Conservation (phyloP, 768 basidiomycete species). For the Tulasnella sp. region DNA sequence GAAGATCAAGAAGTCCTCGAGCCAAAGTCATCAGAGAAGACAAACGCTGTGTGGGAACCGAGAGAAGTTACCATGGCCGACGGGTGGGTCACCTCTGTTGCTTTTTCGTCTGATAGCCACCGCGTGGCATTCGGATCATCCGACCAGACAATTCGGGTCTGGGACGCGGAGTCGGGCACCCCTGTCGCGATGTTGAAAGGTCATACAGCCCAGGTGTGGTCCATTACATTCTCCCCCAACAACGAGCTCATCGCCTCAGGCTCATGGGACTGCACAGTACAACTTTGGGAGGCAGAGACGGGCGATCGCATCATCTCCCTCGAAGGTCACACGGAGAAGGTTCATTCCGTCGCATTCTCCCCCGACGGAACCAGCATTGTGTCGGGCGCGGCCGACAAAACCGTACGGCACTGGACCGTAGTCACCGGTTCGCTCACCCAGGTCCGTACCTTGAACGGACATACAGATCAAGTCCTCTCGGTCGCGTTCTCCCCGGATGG, state of each 20-base stretch:
- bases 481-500: constrained; percentile 7
- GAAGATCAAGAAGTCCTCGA: no score
- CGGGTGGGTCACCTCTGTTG: constrained; percentile 23
- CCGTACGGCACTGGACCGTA: background rate
- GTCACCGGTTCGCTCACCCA: background rate
- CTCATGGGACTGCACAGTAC: background rate
- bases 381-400: constrained; percentile 4
- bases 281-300: background rate
- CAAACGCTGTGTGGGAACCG: no score
- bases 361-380: background rate
- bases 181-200: constrained; percentile 19
- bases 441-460: background rate
- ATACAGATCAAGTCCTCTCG: background rate
- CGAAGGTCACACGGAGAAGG: background rate
- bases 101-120: constrained; percentile 22
- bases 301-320: background rate
- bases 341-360: background rate
- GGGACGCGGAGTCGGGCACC: constrained; percentile 22
- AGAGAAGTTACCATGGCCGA: no score
- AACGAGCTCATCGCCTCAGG: background rate
- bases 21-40: no score
- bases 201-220: constrained; percentile 19
- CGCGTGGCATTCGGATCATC: constrained; percentile 18
- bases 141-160: constrained; percentile 22
- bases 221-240: constrained; percentile 26